A percentile compares a stretch with the other conserved stretches of the same genome.
phyloP scores from a whole-genome alignment of 1,284 basidiomycete genomes.

The Agroathelia rolfsii region DNA sequence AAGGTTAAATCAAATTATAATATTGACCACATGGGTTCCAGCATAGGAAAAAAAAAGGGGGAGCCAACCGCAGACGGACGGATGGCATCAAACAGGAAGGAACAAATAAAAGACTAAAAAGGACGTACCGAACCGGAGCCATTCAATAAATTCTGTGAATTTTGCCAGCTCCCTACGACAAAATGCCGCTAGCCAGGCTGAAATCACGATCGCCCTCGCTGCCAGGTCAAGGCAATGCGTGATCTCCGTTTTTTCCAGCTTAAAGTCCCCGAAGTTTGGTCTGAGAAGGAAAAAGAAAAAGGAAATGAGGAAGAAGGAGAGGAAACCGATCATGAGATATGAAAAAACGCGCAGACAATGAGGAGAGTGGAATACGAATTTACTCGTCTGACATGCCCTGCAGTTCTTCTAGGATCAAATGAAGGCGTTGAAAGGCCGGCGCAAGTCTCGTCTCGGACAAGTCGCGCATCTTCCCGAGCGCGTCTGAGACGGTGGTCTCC shows the following conservation, averaged over 20 bases:
- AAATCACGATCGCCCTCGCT: constrained; percentile 47
- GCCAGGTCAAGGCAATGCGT: constrained; percentile 39
- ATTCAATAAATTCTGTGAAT: constrained; percentile 71
- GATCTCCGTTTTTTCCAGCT: constrained; percentile 40
- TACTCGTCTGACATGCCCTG: constrained; percentile 68
- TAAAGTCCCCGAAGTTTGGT: constrained; percentile 40
- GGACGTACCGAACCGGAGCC: constrained; percentile 60
- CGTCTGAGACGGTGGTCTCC: constrained; percentile 63
- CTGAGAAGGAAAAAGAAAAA: constrained; percentile 25
- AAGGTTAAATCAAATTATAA: too few relatives aligned
- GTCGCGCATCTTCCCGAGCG: constrained; percentile 62
- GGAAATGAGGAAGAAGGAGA: constrained; percentile 9
- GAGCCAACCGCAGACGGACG: too few relatives aligned
- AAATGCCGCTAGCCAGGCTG: constrained; percentile 56
- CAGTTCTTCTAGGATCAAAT: constrained; percentile 65
- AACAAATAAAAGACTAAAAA: constrained; percentile 8
- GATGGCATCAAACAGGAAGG: constrained; percentile 11
- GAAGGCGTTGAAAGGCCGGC: constrained; percentile 65
- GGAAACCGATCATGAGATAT: constrained; percentile 14
- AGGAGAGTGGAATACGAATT: constrained; percentile 17
- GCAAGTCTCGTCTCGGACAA: constrained; percentile 57
- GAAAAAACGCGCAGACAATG: constrained; percentile 6
- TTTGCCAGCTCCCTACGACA: constrained; percentile 56
- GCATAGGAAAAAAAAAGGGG: too few relatives aligned
- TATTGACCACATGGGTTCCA: too few relatives aligned